Conservation (phyloP, 805 yeast genomes). For the Monosporozyma servazzii region DNA sequence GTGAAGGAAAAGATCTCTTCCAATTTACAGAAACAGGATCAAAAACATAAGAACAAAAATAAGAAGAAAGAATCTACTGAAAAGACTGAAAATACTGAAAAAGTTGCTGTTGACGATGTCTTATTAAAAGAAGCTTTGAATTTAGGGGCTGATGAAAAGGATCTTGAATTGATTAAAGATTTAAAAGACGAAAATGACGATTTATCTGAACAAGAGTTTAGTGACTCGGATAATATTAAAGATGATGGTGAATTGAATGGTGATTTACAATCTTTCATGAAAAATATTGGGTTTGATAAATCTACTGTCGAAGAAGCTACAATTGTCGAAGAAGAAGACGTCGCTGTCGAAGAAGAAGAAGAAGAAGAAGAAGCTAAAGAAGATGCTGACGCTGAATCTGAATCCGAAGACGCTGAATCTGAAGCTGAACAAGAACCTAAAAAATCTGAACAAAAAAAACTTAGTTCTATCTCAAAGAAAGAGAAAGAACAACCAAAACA, state of each 20-base stretch:
- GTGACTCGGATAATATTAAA: conserved; percentile 27
- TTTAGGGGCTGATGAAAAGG: conserved; percentile 83
- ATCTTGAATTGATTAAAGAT: conserved; percentile 52
- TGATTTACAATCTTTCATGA: conserved; percentile 56
- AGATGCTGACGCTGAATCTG: conserved; percentile 11
- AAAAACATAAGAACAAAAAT: conserved; percentile 19
- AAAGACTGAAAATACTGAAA: conserved; percentile 8
- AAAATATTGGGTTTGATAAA: conserved; percentile 52
- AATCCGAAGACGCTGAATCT: conserved; percentile 11
- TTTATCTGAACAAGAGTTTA: conserved; percentile 35
- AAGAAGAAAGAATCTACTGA: conserved; percentile 11
- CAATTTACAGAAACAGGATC: conserved; percentile 34
- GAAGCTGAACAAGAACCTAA: conserved; percentile 10
- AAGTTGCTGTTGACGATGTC: conserved; percentile 9
- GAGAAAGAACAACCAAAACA: conserved; percentile 27
- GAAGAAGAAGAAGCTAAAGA: conserved; percentile 18
- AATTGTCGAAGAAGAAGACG: conserved; percentile 17
- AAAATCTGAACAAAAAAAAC: conserved; percentile 17
- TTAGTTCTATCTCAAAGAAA: conserved; percentile 14
- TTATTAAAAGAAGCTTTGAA: conserved; percentile 67
- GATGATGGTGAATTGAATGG: conserved; percentile 35
- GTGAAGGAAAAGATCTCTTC: conserved; percentile 56
- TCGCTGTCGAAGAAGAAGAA: conserved; percentile 20
- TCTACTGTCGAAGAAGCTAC: conserved; percentile 26
- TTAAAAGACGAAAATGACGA: conserved; percentile 41